These are phyloP conservation scores for Lyophyllum semitale DNA, from an alignment of 768 basidiomycete genomes.

Conservation along the genomic window DNA sequence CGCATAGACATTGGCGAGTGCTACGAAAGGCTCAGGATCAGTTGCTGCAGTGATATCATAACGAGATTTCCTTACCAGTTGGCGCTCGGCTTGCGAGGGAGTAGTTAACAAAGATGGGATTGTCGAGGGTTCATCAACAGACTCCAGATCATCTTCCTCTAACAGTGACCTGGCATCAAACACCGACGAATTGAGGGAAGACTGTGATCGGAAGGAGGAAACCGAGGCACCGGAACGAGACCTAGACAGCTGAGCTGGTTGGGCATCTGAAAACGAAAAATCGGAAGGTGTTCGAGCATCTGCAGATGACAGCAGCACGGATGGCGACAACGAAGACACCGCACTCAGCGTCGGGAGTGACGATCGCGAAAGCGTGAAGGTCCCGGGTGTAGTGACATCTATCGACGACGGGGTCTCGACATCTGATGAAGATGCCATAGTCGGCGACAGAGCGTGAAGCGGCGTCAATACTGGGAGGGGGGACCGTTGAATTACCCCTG, in stretches of 20 bases:
- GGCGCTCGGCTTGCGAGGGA: conserved; percentile 18
- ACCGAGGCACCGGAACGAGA: conserved; percentile 27
- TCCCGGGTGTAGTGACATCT: conserved; percentile 9
- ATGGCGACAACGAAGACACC: conserved; percentile 4
- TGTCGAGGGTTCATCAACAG: conserved; percentile 43
- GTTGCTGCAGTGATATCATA: conserved; percentile 1
- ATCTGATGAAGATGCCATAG: conserved; percentile 7
- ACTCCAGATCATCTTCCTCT: conserved; percentile 26
- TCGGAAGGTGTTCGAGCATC: conserved; percentile 23
- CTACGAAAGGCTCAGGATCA: background rate
- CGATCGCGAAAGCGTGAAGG: conserved; percentile 3
- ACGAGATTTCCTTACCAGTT: conserved; percentile 13
- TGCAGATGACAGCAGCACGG: conserved; percentile 5
- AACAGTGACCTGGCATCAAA: conserved; percentile 35
- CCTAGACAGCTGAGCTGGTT: background rate
- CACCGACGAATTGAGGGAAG: conserved; percentile 42
- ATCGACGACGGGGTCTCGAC: conserved; percentile 7
- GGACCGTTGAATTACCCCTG: background rate
- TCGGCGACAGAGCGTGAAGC: conserved; percentile 6
- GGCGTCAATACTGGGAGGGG: conserved; percentile 4
- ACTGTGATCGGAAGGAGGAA: conserved; percentile 40
- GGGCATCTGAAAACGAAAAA: conserved; percentile 40
- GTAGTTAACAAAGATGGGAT: conserved; percentile 61
- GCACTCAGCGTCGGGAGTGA: conserved; percentile 2
- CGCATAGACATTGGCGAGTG: conserved; percentile 23